Evolutionary conservation across 192 early-diverging fungal species (phyloP).

Genomic region (Coemansia sp.): DNA sequence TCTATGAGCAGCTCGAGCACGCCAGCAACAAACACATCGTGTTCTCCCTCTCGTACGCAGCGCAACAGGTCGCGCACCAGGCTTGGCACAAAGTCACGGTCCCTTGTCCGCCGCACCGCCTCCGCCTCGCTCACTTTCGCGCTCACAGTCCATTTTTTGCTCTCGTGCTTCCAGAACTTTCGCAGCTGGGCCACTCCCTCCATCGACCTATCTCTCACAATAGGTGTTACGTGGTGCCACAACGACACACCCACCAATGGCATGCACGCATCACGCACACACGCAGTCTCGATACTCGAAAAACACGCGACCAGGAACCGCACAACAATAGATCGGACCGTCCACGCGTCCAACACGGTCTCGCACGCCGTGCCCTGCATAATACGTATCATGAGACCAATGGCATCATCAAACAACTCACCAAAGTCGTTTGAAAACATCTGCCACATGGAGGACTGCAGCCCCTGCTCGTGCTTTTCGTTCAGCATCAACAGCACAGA

Average conservation of each 20-base stretch:
- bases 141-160: slow-evolving; percentile 47
- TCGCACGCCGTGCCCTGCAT: neutral
- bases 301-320: slow-evolving; percentile 84
- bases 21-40: slow-evolving; percentile 60
- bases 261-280: slow-evolving; percentile 79
- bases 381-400: slow-evolving; percentile 35
- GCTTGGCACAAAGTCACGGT: slow-evolving; percentile 65
- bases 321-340: slow-evolving; percentile 56
- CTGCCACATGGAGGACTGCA: slow-evolving; percentile 34
- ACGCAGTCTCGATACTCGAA: slow-evolving; percentile 74
- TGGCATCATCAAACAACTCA: slow-evolving; percentile 11
- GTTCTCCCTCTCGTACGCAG: neutral
- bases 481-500: slow-evolving; percentile 87
- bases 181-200: slow-evolving; percentile 56
- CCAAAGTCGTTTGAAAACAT: slow-evolving; percentile 8
- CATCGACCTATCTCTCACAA: slow-evolving; percentile 63
- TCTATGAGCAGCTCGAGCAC: slow-evolving; percentile 87
- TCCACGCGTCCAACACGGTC: slow-evolving; percentile 26
- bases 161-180: slow-evolving; percentile 66
- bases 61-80: slow-evolving; percentile 51
- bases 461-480: slow-evolving; percentile 81
- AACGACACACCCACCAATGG: slow-evolving; percentile 69
- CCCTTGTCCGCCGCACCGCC: slow-evolving; percentile 57
- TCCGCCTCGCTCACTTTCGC: slow-evolving; percentile 38
- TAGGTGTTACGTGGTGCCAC: slow-evolving; percentile 69